Evolutionary conservation across 176 grass and related monocot species (phyloP).

Genomic region (Oryza nivara): DNA sequence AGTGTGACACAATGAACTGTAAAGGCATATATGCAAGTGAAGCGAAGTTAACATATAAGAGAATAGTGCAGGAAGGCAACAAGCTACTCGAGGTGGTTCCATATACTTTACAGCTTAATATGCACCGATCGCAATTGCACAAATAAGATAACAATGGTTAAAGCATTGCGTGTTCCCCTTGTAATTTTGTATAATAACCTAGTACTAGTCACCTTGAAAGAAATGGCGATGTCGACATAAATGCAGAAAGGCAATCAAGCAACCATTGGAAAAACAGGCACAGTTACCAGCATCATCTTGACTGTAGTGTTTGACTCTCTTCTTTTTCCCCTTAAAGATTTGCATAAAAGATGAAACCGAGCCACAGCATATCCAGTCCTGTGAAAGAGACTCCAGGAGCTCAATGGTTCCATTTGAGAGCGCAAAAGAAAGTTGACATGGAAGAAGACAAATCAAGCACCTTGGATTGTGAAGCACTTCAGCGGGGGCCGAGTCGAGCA

Average conservation of each 20-base stretch:
- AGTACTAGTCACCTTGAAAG: not conserved
- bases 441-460: not conserved
- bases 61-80: not conserved
- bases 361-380: not conserved
- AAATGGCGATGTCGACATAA: not conserved
- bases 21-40: not conserved
- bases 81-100: not conserved
- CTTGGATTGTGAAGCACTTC: not conserved
- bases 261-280: not conserved
- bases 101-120: constrained; percentile 2
- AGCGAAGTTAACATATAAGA: not conserved
- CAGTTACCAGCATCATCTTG: not conserved
- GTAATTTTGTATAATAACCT: not conserved
- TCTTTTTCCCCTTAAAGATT: not conserved
- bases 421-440: not conserved
- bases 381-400: not conserved
- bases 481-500: too few relatives aligned
- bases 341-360: not conserved
- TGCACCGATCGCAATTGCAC: not conserved
- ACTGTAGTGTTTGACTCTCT: not conserved
- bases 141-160: not conserved
- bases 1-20: not conserved
- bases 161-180: not conserved
- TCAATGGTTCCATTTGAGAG: not conserved
- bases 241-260: not conserved